Evolutionary conservation across 1,284 basidiomycete genomes (phyloP), one percentile per base, ranked within the genome.

Genomic region (Porogramme epimiltina): DNA sequence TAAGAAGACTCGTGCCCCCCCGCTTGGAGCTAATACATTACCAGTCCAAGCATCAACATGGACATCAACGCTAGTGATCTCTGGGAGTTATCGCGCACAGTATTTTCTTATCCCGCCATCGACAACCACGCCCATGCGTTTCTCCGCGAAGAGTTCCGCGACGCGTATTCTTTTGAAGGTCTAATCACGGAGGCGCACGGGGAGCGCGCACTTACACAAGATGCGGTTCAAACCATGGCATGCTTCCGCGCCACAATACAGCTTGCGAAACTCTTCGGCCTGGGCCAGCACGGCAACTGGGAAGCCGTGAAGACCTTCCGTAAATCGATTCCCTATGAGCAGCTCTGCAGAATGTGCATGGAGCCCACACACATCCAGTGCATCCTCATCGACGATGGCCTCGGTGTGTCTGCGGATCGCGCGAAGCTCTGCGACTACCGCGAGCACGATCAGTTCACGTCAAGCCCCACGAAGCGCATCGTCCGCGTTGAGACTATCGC

Each of bases 121-220:
- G 88, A 90, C 69, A 89, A 89, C 62, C 88, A 91, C 62, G 84
- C 87, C 0, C 88, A 91, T 63, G 85, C 87, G 2, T 72, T 91
- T 23, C 73, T 91, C 31, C 70, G 72, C 23, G 72, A 69, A 11
- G 67, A 70, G 22, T 63, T 79, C 46, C 77, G 80, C 23, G 60
- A 77, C 40, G 63, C 63, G 1, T 63, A 85, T 10, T 74, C 81
- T 0, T 79, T 89, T 53, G 83, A 89, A 52, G 80, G 79, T 0
- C 62, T 87, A 41, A 69, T 87, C 40, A 85, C 85, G 3, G 88
- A 89, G 65, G 86, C 87, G 4, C 63, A 69, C 20, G 82, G 78
- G 2, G 65, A 74, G 9, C 42, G 46, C 11, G 80, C 80, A 0
- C 68, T 85, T 38, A 65, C 61, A 1, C 58, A 69, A n/a, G 83